These are phyloP conservation scores for Candida ipomoeae DNA, from an alignment of 805 yeast genomes.

Conservation along the genomic window DNA sequence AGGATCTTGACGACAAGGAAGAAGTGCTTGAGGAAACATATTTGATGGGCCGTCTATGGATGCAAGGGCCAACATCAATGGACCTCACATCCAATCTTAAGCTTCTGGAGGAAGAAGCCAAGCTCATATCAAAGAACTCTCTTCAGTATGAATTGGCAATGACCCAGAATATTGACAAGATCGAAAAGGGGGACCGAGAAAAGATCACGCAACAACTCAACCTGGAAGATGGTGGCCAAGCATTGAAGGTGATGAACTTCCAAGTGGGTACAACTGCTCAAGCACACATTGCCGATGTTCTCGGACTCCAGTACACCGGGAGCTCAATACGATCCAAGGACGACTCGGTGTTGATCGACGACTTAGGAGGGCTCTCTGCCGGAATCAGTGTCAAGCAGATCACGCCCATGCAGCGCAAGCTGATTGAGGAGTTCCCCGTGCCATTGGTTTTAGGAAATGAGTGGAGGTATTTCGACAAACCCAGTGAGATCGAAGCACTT, in stretches of 20 bases:
- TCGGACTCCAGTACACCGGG: conserved; percentile 7
- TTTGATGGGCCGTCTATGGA: conserved; percentile 80
- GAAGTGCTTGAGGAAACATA: conserved; percentile 53
- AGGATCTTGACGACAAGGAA: conserved; percentile 40
- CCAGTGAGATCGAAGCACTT: conserved; percentile 53
- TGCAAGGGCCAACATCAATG: conserved; percentile 76
- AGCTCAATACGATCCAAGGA: conserved; percentile 16
- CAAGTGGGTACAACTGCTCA: conserved; percentile 1
- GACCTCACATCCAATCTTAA: conserved; percentile 34
- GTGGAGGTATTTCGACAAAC: conserved; percentile 70
- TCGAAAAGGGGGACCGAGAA: conserved; percentile 19
- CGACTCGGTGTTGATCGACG: conserved; percentile 8
- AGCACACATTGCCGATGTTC: not conserved
- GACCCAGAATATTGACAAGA: conserved; percentile 6
- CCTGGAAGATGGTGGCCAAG: conserved; percentile 9
- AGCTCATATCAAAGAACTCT: conserved; percentile 11
- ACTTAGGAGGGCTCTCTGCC: conserved; percentile 14
- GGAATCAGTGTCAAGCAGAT: conserved; percentile 18
- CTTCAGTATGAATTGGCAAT: not conserved
- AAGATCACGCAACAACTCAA: not conserved
- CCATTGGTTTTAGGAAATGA: conserved; percentile 47
- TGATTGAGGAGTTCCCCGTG: conserved; percentile 62
- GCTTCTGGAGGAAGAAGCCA: conserved; percentile 8
- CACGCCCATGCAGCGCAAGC: conserved; percentile 50
- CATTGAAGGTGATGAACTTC: conserved; percentile 24